Percentiles rank a stretch among this genome's conserved stretches.
These are phyloP conservation scores for Vinca minor DNA, from an alignment of 257 asterid genomes.

Conservation along the genomic window DNA sequence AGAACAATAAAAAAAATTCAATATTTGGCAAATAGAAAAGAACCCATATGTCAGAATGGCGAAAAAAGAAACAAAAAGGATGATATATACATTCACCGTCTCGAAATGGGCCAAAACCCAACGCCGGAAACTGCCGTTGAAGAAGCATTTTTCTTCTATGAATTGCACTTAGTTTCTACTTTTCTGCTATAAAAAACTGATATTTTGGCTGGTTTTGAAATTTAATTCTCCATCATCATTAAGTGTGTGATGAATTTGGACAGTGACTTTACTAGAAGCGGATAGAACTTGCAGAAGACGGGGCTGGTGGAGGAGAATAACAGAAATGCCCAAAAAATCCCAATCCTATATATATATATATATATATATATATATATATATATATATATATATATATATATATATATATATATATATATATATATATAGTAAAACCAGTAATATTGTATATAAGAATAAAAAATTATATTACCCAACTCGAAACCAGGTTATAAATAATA, in stretches of 20 bases:
- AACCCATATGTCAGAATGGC: background rate
- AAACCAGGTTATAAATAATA: too few relatives aligned
- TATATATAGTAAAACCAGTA: too few relatives aligned
- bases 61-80: background rate
- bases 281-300: background rate
- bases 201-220: background rate
- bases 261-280: background rate
- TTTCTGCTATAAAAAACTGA: background rate
- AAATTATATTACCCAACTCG: too few relatives aligned
- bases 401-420: too few relatives aligned
- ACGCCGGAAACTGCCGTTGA: constrained; percentile 1
- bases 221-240: background rate
- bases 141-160: background rate
- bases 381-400: too few relatives aligned
- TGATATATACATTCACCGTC: background rate
- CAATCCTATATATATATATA: too few relatives aligned
- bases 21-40: background rate
- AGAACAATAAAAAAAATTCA: background rate
- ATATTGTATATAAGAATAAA: too few relatives aligned
- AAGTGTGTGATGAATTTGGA: background rate
- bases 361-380: too few relatives aligned
- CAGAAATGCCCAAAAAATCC: too few relatives aligned
- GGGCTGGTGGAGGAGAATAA: too few relatives aligned
- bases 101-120: constrained; percentile 7
- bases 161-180: background rate